Evolutionary conservation across 495 filamentous ascomycete genomes (phyloP).

Genomic region (Aspergillus hancockii): DNA sequence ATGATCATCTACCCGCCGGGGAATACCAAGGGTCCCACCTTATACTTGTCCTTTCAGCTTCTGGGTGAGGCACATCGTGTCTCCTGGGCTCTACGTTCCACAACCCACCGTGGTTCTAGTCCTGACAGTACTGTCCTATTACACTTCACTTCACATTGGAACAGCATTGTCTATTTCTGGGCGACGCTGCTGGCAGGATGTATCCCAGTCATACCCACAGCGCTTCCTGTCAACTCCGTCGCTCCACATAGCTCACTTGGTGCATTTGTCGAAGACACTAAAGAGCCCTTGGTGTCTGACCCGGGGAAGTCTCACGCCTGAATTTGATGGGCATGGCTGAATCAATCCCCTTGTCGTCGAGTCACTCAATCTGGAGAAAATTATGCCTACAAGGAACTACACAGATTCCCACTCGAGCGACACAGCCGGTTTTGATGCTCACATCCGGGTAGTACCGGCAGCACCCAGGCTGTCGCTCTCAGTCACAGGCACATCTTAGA

Average conservation of each 20-base stretch:
- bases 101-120: too few relatives aligned
- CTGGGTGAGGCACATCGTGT: too few relatives aligned
- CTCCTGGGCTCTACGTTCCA: too few relatives aligned
- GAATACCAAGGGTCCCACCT: too few relatives aligned
- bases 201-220: conserved; percentile 42
- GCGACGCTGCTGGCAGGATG: conserved; percentile 34
- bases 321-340: background rate
- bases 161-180: conserved; percentile 48
- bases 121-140: too few relatives aligned
- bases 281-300: conserved; percentile 23
- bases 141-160: conserved; percentile 29
- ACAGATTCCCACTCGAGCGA: background rate
- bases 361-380: background rate
- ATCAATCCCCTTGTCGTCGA: background rate
- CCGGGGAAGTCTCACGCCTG: background rate
- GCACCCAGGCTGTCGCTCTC: background rate
- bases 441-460: conserved; percentile 2
- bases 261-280: conserved; percentile 16
- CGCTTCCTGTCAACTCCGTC: conserved; percentile 31
- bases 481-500: background rate
- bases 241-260: conserved; percentile 23
- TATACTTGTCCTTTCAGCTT: too few relatives aligned
- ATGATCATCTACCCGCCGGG: too few relatives aligned
- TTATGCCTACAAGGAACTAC: background rate
- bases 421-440: background rate